Base-by-base conservation (phyloP, 768 basidiomycete species). In the Suillus tomentosus region DNA sequence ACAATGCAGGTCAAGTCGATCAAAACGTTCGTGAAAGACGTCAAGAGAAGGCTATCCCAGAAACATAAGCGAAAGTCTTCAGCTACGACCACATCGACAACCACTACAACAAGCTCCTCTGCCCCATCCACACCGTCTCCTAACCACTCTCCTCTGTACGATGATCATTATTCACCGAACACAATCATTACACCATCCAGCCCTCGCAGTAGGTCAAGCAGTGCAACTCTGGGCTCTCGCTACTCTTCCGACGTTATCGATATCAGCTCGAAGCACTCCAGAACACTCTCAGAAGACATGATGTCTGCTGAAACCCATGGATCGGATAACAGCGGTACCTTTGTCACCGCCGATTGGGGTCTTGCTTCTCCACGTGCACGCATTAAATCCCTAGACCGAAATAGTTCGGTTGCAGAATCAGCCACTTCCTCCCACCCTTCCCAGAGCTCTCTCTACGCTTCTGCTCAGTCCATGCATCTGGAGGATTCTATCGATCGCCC, bases 1-100 rank as follows among this genome's bases (percentile, higher is more conserved):
- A 55, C 60, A 24, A 76, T 77, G 76, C 74, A 77, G 34, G 72
- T 75, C 69, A 73, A 72, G 57, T 66, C 71, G 0, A 73, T 76
- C 50, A 73, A 70, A 31, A 73, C 69, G 0, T 68, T 76, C 27
- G 70, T 76, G 14, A 69, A 77, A 13, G 74, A 71, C 14, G 72
- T 77, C 37, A 77, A 76, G 59, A 75, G 70, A 60, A 74, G 60
- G 57, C 68, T 76, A 22, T 77, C 76, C 22, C 62, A 65, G 13
- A 61, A 61, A 42, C 61, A 68, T 6, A 76, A 69, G 54, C 71
- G 59, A 27, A 63, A 62, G 45, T 22, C 62, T 22, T 59, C 60
- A 47, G 19, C 59, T 11, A 45, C 27, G 3, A 62, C 50, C 15
- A 17, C 51, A 9, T 9, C 51, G 17, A 53, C 62, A 8, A 48